Base-by-base conservation (phyloP, 2,329 filamentous ascomycete species). In the Leptographium radiaticola region DNA sequence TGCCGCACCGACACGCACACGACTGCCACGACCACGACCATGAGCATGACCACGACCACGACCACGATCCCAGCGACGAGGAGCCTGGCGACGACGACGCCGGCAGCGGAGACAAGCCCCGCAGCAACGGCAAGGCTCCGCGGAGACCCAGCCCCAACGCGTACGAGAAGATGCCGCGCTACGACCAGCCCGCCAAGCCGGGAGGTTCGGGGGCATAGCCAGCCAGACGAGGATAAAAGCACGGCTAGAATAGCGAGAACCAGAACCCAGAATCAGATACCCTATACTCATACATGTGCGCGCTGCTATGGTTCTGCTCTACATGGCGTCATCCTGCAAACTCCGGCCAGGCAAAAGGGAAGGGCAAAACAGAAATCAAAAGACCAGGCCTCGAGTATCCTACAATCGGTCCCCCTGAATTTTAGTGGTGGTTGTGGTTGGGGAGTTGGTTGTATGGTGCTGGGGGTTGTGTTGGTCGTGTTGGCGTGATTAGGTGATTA, bases 121-220 rank as follows among this genome's bases (percentile, higher is more conserved):
- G 71, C 56, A 63, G 39, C 42, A 40, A 40, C 25, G 49, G 16
- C 40, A 38, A 42, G 12, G n/a, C 42, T 9, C 33, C 33, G 53
- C 63, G 66, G 36, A 74, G 72, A 62, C 80, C 83, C 18, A 89
- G 86, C 63, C 86, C 86, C 25, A 91, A 91, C 67, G 87, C 87
- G 1, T 91, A 91, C 63, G 87, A 91, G 69, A 86, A 84, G 67
- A 78, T 88, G 66, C 83, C 83, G 2, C 53, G 49, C 16, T 52
- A 58, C 48, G 48, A 53, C 12, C 80, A 78, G 65, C 73, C 74
- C 55, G 31, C 54, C n/a, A 48, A 39, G 33, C 25, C 36, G n/a
- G 38, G 44, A 7, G 30, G 30, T n/a, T 60, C 20, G 16, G 38
- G 16, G 30, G 44, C 25, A 4, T 13, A 31, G 2, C 34, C 30